phyloP scores from a whole-genome alignment of 805 yeast genomes.

The Suhomyces tanzawaensis region DNA sequence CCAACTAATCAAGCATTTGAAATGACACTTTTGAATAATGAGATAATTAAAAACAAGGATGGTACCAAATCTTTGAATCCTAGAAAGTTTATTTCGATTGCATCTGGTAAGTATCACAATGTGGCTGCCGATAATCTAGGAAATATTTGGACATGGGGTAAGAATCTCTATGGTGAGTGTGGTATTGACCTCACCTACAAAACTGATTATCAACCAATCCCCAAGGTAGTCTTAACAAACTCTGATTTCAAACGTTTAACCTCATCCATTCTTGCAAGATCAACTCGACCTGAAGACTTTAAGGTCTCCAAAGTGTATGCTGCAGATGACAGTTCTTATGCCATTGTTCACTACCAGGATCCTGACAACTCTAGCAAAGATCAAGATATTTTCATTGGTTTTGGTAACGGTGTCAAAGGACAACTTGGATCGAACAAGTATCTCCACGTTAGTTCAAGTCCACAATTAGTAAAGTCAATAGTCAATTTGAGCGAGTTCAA shows the following conservation, averaged over 20 bases:
- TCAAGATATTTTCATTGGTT: slow-evolving; percentile 45
- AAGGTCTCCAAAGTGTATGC: slow-evolving; percentile 59
- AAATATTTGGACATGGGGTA: slow-evolving; percentile 81
- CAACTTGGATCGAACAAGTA: slow-evolving; percentile 80
- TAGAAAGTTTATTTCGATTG: slow-evolving; percentile 55
- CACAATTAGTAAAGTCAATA: slow-evolving; percentile 55
- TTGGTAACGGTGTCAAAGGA: slow-evolving; percentile 86
- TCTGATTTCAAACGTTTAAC: slow-evolving; percentile 14
- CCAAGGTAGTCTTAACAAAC: slow-evolving; percentile 41
- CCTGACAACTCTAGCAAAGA: slow-evolving; percentile 12
- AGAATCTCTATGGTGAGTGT: slow-evolving; percentile 79
- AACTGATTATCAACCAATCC: slow-evolving; percentile 69
- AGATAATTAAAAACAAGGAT: slow-evolving; percentile 19
- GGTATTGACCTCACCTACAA: slow-evolving; percentile 66
- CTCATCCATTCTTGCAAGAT: slow-evolving; percentile 36
- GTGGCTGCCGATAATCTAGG: slow-evolving; percentile 68
- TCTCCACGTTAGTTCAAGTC: slow-evolving; percentile 69
- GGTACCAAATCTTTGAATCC: slow-evolving; percentile 25
- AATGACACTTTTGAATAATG: slow-evolving; percentile 56
- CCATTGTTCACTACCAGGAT: slow-evolving; percentile 24
- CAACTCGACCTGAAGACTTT: slow-evolving; percentile 41
- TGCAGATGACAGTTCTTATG: slow-evolving; percentile 55
- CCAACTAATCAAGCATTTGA: slow-evolving; percentile 39
- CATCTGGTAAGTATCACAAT: slow-evolving; percentile 74
- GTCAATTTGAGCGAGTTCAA: slow-evolving; percentile 51